phyloP scores from a whole-genome alignment of 148 eudicot species.

The Rhododendron molle region DNA sequence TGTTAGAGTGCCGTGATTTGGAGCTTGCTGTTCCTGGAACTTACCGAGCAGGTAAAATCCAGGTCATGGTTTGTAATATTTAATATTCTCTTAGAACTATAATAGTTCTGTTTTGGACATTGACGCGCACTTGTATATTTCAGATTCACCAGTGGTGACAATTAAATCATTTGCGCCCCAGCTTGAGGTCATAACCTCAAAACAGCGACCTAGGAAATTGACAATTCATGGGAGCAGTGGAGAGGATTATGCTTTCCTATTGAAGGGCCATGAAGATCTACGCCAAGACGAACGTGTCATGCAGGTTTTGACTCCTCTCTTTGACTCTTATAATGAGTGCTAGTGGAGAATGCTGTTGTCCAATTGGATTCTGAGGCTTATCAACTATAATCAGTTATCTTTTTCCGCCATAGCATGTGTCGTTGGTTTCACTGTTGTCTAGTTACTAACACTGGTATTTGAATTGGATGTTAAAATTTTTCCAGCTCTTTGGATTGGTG shows the following conservation, averaged over 20 bases:
- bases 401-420: not conserved
- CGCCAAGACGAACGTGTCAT: conserved; percentile 99
- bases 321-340: not conserved
- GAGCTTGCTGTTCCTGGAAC: conserved; percentile 99
- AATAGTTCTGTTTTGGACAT: not conserved
- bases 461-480: not conserved
- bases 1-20: conserved; percentile 74
- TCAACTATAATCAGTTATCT: not conserved
- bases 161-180: conserved; percentile 88
- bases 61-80: not conserved
- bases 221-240: conserved; percentile 97
- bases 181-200: conserved; percentile 91
- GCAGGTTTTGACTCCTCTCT: conserved; percentile 55
- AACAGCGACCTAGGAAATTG: conserved; percentile 94
- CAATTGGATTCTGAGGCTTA: not conserved
- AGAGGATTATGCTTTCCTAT: conserved; percentile 88
- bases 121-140: not conserved
- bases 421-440: not conserved
- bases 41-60: conserved; percentile 72
- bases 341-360: not conserved
- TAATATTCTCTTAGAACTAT: not conserved
- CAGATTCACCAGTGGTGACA: conserved; percentile 88
- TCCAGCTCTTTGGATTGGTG: conserved; percentile 93
- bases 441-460: not conserved
- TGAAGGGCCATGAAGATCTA: conserved; percentile 97